Percentiles rank a stretch among this genome's conserved stretches.
Evolutionary conservation across 345 rosid genomes (phyloP).

Genomic region (Syzygium aromaticum): DNA sequence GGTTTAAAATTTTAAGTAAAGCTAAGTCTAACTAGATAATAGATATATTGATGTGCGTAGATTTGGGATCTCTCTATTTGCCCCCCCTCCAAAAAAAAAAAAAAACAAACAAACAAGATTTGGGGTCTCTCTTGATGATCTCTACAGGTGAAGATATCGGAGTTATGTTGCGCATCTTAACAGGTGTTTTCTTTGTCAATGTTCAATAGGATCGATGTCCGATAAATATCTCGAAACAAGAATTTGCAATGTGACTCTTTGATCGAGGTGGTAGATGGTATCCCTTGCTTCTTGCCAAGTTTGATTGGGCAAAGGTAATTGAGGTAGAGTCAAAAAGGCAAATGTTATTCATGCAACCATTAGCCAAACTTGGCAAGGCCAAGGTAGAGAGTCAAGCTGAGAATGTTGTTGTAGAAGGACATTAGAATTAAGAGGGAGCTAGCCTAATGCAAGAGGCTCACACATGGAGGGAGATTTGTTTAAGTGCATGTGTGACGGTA

Average conservation of each 20-base stretch:
- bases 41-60: neutral
- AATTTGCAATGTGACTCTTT: neutral
- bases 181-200: neutral
- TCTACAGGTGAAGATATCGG: neutral
- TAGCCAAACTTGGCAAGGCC: neutral
- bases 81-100: too few relatives aligned
- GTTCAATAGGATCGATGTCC: too few relatives aligned
- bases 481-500: neutral
- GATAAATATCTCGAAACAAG: neutral
- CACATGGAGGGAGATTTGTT: neutral
- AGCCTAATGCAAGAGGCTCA: neutral
- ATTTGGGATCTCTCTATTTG: neutral
- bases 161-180: neutral
- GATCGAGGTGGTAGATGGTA: neutral
- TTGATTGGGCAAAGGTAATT: neutral
- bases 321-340: neutral
- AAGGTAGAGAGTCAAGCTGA: neutral
- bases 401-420: neutral
- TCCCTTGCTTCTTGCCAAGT: neutral
- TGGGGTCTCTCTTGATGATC: too few relatives aligned
- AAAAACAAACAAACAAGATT: neutral
- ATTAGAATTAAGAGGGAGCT: neutral
- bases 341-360: neutral
- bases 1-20: neutral
- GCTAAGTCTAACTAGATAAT: neutral